Conservation (phyloP, 192 early-diverging fungal species). For the Cladochytrium replicatum region DNA sequence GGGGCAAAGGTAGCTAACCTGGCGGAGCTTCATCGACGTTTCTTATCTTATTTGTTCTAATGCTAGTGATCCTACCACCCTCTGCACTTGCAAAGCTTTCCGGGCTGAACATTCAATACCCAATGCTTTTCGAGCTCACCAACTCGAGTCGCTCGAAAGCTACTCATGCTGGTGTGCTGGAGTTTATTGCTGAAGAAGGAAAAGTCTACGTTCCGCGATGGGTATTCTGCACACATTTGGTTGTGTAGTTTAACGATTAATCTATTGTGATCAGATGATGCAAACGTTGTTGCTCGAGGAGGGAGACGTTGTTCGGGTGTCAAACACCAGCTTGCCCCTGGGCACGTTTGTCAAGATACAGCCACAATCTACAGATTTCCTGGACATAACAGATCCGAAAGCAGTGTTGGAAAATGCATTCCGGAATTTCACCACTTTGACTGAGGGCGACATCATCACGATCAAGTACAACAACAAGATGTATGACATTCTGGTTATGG, state of each 20-base stretch:
- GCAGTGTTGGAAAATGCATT: conserved; percentile 96
- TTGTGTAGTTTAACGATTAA: background rate
- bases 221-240: conserved; percentile 34
- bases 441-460: conserved; percentile 80
- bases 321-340: conserved; percentile 63
- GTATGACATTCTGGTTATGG: conserved; percentile 84
- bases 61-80: conserved; percentile 63
- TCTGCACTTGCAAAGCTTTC: conserved; percentile 63
- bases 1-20: conserved; percentile 65
- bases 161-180: conserved; percentile 93
- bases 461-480: conserved; percentile 83
- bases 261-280: conserved; percentile 69
- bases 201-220: conserved; percentile 90
- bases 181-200: conserved; percentile 98
- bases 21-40: background rate
- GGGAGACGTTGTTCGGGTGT: conserved; percentile 69
- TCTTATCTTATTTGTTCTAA: background rate
- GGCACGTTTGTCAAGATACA: conserved; percentile 92
- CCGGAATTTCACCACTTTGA: conserved; percentile 84
- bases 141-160: conserved; percentile 36
- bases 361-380: conserved; percentile 90
- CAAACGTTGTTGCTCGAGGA: conserved; percentile 64
- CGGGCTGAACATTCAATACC: conserved; percentile 77
- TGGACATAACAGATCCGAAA: conserved; percentile 92
- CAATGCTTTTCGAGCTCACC: conserved; percentile 81